Conservation (phyloP, 208 protist genomes). For the Trypanosoma avium region DNA sequence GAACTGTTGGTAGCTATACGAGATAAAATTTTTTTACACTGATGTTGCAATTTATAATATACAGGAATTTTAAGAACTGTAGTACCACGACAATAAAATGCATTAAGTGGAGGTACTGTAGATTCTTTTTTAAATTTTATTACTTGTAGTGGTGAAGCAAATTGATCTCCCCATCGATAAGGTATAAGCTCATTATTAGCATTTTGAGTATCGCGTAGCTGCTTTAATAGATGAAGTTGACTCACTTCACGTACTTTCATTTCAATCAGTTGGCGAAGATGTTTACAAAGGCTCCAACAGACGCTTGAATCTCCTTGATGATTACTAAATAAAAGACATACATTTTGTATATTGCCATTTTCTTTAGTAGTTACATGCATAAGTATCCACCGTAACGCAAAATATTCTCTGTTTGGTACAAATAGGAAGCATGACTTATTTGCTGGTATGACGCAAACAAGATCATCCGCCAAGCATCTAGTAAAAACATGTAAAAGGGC, state of each 20-base stretch:
- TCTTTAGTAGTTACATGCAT: conserved; percentile 36
- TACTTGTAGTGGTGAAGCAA: conserved; percentile 21
- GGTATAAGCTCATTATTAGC: conserved; percentile 80
- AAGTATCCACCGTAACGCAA: conserved; percentile 62
- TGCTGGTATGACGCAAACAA: conserved; percentile 66
- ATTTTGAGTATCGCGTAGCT: conserved; percentile 83
- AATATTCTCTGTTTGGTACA: conserved; percentile 45
- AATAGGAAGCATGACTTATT: conserved; percentile 43
- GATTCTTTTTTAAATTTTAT: conserved; percentile 10
- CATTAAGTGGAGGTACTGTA: conserved; percentile 12
- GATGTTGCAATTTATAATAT: conserved; percentile 91
- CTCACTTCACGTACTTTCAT: conserved; percentile 73
- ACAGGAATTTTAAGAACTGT: conserved; percentile 79
- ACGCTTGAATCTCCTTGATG: not conserved
- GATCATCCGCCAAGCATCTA: conserved; percentile 71
- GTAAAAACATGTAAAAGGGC: conserved; percentile 63
- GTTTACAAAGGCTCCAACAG: conserved; percentile 28
- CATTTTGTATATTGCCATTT: not conserved
- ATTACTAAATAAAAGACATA: conserved; percentile 49
- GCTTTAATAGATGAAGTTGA: conserved; percentile 80
- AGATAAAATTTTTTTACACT: conserved; percentile 77
- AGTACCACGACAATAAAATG: conserved; percentile 60
- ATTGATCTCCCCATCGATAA: conserved; percentile 80
- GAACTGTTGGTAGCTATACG: conserved; percentile 71
- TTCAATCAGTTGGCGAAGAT: conserved; percentile 53